Evolutionary conservation across 1,139 yeast genomes (phyloP).

Genomic region (Trichomonascaceae sp.): DNA sequence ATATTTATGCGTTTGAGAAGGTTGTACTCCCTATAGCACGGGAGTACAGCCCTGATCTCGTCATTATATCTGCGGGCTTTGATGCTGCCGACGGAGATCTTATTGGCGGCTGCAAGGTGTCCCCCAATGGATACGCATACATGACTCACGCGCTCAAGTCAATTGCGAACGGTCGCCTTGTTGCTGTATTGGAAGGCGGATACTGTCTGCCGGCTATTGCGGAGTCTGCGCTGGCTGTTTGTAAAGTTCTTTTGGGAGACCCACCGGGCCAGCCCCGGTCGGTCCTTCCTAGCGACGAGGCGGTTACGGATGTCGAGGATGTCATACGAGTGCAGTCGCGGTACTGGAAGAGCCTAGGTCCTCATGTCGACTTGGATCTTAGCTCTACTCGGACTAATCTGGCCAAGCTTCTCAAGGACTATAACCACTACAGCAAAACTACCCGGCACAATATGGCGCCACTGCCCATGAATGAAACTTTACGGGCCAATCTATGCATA

Average conservation of each 20-base stretch:
- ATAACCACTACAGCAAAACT: not conserved
- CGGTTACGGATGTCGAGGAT: slow-evolving; percentile 76
- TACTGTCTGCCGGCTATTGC: slow-evolving; percentile 87
- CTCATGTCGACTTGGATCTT: slow-evolving; percentile 30
- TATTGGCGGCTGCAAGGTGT: slow-evolving; percentile 93
- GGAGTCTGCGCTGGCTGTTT: slow-evolving; percentile 80
- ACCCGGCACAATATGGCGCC: slow-evolving; percentile 44
- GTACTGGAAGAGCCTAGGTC: slow-evolving; percentile 77
- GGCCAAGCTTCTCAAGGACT: not conserved
- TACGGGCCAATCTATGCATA: slow-evolving; percentile 3
- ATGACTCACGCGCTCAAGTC: slow-evolving; percentile 89
- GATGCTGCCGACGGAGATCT: slow-evolving; percentile 99
- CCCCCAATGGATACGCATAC: slow-evolving; percentile 92
- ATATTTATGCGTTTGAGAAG: slow-evolving; percentile 78
- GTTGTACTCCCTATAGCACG: slow-evolving; percentile 81
- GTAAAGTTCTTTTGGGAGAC: slow-evolving; percentile 85
- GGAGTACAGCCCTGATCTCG: slow-evolving; percentile 87
- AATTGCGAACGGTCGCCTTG: slow-evolving; percentile 74
- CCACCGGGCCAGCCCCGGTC: slow-evolving; percentile 71
- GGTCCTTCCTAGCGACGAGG: slow-evolving; percentile 50
- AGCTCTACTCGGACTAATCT: not conserved
- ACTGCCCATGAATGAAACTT: slow-evolving; percentile 39
- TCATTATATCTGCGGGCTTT: slow-evolving; percentile 87
- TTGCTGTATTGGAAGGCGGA: slow-evolving; percentile 93
- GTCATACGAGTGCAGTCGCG: slow-evolving; percentile 71